phyloP scores from a whole-genome alignment of 441 rosid genomes.

The Brassica hybrid region DNA sequence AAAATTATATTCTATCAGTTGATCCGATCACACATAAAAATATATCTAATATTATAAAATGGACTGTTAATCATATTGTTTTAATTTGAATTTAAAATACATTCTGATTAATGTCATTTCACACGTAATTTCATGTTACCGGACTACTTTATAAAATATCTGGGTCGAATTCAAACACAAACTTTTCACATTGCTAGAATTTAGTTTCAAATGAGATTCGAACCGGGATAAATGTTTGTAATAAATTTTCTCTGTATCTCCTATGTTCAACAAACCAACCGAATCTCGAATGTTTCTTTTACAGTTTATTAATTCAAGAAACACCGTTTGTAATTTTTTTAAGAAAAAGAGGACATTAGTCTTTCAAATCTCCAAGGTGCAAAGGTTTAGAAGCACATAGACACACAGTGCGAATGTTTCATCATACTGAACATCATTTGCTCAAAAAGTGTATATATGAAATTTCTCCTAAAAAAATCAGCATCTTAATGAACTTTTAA shows the following conservation, averaged over 20 bases:
- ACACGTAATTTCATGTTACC: not conserved
- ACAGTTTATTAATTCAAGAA: not conserved
- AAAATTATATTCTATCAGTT: not conserved
- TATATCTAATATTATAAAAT: no score
- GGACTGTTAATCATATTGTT: not conserved
- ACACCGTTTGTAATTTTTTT: not conserved
- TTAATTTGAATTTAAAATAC: no score
- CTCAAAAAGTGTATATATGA: no score
- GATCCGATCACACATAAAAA: not conserved
- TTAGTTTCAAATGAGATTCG: not conserved
- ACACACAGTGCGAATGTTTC: slow-evolving; percentile 1
- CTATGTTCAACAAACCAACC: not conserved
- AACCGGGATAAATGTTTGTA: not conserved
- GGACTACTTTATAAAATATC: not conserved
- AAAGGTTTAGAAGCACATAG: not conserved
- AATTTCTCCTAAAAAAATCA: no score
- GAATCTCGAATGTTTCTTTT: not conserved
- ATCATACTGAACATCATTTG: slow-evolving; percentile 27
- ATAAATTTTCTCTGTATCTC: not conserved
- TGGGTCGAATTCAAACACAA: no score
- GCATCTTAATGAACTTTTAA: not conserved
- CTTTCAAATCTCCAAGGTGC: not conserved
- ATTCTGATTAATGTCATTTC: no score
- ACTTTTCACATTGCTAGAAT: no score
- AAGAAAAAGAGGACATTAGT: slow-evolving; percentile 1